A percentile compares a stretch with the other conserved stretches of the same genome.
phyloP scores from a whole-genome alignment of 805 yeast species.

The Saturnispora sanitii region DNA sequence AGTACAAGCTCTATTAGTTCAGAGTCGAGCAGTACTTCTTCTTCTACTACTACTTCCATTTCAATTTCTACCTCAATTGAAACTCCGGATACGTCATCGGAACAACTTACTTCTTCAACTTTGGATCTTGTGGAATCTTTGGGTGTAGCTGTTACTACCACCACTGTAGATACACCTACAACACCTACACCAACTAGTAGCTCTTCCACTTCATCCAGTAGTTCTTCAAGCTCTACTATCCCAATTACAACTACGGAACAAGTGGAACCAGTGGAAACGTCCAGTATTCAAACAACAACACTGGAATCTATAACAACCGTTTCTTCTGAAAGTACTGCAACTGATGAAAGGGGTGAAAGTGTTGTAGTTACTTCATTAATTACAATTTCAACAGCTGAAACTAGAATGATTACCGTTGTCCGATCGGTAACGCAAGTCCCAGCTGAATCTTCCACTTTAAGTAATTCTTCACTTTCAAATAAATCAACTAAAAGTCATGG shows the following conservation, averaged over 20 bases:
- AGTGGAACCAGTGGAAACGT: background rate
- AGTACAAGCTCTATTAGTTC: slow-evolving; percentile 12
- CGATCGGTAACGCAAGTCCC: slow-evolving; percentile 17
- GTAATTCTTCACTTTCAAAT: slow-evolving; percentile 5
- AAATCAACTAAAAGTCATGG: slow-evolving; percentile 3
- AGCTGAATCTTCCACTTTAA: slow-evolving; percentile 10
- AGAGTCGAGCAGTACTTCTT: slow-evolving; percentile 3
- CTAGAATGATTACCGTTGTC: slow-evolving; percentile 20
- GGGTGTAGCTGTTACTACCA: too few species aligned
- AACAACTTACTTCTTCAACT: too few species aligned
- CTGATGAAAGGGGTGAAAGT: slow-evolving; percentile 7
- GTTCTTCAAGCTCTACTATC: slow-evolving; percentile 14
- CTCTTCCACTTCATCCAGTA: background rate
- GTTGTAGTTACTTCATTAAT: slow-evolving; percentile 8
- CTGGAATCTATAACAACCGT: slow-evolving; percentile 11
- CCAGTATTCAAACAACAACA: slow-evolving; percentile 10
- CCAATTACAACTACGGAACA: too few species aligned
- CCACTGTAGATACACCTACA: too few species aligned
- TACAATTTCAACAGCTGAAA: slow-evolving; percentile 16
- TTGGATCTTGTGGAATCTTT: too few species aligned
- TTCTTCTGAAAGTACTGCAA: slow-evolving; percentile 10
- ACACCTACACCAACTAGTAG: too few species aligned
- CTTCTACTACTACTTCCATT: slow-evolving; percentile 10
- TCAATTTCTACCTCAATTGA: slow-evolving; percentile 12
- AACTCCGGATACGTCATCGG: too few species aligned